Evolutionary conservation across 306 rosid species (phyloP).

Genomic region (Ziziphus jujuba): DNA sequence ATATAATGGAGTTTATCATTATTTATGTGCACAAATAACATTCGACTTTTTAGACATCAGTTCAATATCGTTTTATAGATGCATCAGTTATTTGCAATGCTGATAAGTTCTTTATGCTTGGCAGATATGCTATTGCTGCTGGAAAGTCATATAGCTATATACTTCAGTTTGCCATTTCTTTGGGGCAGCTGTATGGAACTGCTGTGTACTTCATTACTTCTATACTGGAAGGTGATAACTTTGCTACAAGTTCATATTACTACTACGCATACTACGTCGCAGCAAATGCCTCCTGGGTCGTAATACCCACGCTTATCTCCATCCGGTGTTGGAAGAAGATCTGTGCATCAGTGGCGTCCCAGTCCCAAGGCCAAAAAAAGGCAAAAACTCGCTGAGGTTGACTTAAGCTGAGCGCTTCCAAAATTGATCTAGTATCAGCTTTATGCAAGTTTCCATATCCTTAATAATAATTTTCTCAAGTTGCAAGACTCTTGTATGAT

Average conservation of each 20-base stretch:
- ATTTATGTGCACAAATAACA: background rate
- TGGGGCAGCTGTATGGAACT: constrained; percentile 85
- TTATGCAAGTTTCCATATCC: too few relatives aligned
- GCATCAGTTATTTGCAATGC: too few relatives aligned
- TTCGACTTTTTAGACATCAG: background rate
- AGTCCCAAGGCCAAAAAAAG: constrained; percentile 60
- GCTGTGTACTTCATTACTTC: constrained; percentile 68
- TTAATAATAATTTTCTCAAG: too few relatives aligned
- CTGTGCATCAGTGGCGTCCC: constrained; percentile 46
- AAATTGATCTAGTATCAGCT: too few relatives aligned
- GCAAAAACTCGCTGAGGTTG: constrained; percentile 58
- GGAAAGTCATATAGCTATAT: constrained; percentile 73
- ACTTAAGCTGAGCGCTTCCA: background rate
- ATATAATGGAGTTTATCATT: background rate
- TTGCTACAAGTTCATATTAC: constrained; percentile 54
- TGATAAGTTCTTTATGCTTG: constrained; percentile 14
- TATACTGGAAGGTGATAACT: constrained; percentile 74
- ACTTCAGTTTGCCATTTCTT: constrained; percentile 79
- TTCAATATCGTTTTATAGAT: background rate
- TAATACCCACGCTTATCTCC: constrained; percentile 64
- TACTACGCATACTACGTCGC: constrained; percentile 74
- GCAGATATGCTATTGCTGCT: constrained; percentile 75
- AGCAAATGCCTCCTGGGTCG: constrained; percentile 72
- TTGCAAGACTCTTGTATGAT: too few relatives aligned
- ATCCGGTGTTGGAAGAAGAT: constrained; percentile 80